Base-by-base conservation (phyloP, 2,329 filamentous ascomycete species). In the Reticulascus tulasneorum region DNA sequence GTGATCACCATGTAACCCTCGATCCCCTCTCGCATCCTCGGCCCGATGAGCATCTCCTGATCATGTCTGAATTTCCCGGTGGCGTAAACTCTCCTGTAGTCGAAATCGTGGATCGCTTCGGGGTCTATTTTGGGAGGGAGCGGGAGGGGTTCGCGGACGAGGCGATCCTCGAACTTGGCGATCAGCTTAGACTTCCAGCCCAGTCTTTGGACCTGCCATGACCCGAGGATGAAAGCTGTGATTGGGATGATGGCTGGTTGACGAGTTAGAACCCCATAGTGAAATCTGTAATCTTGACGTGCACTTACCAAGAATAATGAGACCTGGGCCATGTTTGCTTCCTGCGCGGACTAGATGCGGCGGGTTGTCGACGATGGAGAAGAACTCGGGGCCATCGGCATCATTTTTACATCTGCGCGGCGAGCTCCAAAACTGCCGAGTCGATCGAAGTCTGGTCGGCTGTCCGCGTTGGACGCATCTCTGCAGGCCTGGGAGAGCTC, bases 1-100 rank as follows among this genome's bases (percentile, higher is more conserved):
- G 93, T 98, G 17, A 98, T 69, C 23, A 98, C 91, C 52, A 94
- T 77, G 63, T 81, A 98, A 3, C 93, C 93, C 55, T 95, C 84
- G 54, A 91, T 78, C 10, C 91, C 91, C 45, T 98, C 91, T 44
- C 81, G 76, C 68, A 95, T 79, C 30, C 93, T 79, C 38, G 93
- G 93, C 1, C 93, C 93, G 41, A 98, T 81, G 34, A 98, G 72
- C 90, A 98, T 98, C 69, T 98, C 93, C 58, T 86, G 79, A 57
- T 96, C 90, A 62, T 98, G 93, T 24, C 85, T 70, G 49, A 88
- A 81, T 37, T 62, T 68, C 9, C 93, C 93, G 0, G 69, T 77
- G 9, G 88, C 84, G 45, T 78, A 75, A 32, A 98, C 86, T 37
- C 87, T 77, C 42, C 93, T 77, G 66, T 91, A 96, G 60, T 98